Conservation (phyloP, 371 early-diverging fungal genomes). For the Mortierella sp. region DNA sequence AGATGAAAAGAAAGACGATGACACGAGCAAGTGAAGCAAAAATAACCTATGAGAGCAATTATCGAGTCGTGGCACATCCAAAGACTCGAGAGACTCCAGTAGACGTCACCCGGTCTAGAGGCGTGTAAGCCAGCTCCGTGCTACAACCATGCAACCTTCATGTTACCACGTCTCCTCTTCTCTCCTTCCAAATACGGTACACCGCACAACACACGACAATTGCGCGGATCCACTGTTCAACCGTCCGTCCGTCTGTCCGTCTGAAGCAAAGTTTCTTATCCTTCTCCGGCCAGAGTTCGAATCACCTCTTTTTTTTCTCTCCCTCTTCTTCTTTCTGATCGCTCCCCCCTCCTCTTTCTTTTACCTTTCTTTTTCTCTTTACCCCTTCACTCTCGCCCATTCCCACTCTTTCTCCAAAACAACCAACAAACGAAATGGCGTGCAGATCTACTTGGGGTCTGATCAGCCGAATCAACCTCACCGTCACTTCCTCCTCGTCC, state of each 20-base stretch:
- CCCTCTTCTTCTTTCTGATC: neutral
- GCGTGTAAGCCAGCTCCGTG: neutral
- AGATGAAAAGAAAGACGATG: neutral
- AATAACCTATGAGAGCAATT: neutral
- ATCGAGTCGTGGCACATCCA: neutral
- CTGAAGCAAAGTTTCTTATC: neutral
- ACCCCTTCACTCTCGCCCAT: neutral
- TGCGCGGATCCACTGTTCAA: conserved; percentile 2
- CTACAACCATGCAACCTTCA: neutral
- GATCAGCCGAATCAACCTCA: conserved; percentile 27
- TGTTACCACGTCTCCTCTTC: neutral
- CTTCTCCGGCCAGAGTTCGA: neutral
- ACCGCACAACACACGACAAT: neutral
- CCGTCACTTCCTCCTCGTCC: neutral
- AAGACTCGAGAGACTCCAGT: too few relatives aligned
- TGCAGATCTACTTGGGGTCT: conserved; percentile 43
- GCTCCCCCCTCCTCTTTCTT: neutral
- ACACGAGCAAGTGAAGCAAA: neutral
- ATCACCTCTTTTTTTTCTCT: neutral
- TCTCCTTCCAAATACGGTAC: neutral
- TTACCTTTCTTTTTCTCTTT: neutral
- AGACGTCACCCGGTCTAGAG: neutral
- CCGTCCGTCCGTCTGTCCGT: neutral
- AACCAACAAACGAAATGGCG: conserved; percentile 11
- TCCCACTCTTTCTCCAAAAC: neutral